Evolutionary conservation across 768 basidiomycete genomes (phyloP).

Genomic region (Boletus reticulatus): DNA sequence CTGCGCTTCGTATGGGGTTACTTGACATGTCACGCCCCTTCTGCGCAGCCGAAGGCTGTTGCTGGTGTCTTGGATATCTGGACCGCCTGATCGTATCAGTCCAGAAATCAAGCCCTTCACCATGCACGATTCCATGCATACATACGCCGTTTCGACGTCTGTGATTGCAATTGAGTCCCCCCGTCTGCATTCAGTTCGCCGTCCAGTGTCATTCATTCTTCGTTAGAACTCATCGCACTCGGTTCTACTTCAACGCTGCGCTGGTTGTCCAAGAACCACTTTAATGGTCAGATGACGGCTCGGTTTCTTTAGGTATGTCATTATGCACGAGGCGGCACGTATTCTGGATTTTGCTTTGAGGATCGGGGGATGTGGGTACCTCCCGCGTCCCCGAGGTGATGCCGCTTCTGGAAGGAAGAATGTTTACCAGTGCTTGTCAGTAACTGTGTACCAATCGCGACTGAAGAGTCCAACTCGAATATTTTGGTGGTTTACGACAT

Average conservation of each 20-base stretch:
- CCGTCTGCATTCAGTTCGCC: conserved; percentile 11
- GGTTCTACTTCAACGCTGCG: conserved; percentile 19
- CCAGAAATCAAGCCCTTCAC: conserved; percentile 33
- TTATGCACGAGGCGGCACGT: conserved; percentile 18
- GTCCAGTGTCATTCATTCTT: conserved; percentile 21
- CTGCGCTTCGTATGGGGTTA: conserved; percentile 28
- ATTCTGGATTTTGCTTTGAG: conserved; percentile 8
- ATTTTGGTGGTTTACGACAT: not conserved
- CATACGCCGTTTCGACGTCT: conserved; percentile 21
- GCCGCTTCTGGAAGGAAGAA: conserved; percentile 25
- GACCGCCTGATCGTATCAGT: conserved; percentile 14
- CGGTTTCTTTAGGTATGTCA: conserved; percentile 10
- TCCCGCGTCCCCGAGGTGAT: conserved; percentile 31
- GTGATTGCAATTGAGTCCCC: conserved; percentile 14
- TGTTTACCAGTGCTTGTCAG: conserved; percentile 10
- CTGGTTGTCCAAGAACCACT: conserved; percentile 5
- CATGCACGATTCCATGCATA: conserved; percentile 21
- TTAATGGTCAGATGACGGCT: conserved; percentile 8
- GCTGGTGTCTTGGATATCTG: not conserved
- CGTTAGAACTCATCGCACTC: conserved; percentile 15
- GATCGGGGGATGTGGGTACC: conserved; percentile 20
- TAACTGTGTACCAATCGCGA: conserved; percentile 6
- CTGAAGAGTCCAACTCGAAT: not conserved
- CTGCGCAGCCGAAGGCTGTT: conserved; percentile 9
- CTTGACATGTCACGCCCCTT: conserved; percentile 3